Percentiles rank a stretch among this genome's conserved stretches.
Evolutionary conservation across 768 basidiomycete genomes (phyloP).

Genomic region (Lentinula edodes): DNA sequence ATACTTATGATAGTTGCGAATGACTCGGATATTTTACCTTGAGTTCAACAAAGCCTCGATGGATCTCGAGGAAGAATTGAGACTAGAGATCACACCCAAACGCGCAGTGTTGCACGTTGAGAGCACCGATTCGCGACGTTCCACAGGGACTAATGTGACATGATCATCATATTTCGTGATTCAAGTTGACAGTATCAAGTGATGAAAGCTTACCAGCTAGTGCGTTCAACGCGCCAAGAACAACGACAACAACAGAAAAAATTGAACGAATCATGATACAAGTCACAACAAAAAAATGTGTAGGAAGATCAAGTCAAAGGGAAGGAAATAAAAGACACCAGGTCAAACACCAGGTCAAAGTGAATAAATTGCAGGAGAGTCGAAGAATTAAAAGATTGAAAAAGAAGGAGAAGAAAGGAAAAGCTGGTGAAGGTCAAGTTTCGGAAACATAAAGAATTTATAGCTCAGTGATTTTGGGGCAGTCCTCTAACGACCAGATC

Average conservation of each 20-base stretch:
- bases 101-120: conserved; percentile 19
- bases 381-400: neutral
- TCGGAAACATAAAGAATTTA: neutral
- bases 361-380: neutral
- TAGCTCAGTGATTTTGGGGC: neutral
- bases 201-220: neutral
- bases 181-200: neutral
- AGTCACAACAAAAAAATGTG: neutral
- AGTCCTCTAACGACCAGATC: neutral
- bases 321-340: neutral
- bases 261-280: neutral
- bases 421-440: neutral
- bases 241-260: neutral
- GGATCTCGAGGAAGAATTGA: conserved; percentile 16
- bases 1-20: no score
- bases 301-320: neutral
- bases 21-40: neutral
- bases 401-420: neutral
- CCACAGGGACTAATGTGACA: conserved; percentile 3
- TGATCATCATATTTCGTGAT: neutral
- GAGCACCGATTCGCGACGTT: conserved; percentile 5
- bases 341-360: conserved; percentile 2
- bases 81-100: conserved; percentile 17
- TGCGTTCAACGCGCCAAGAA: neutral
- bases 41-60: conserved; percentile 9